A percentile compares a stretch with the other conserved stretches of the same genome.
Conservation (phyloP, 371 early-diverging fungal species). For the Mucor sp. region DNA sequence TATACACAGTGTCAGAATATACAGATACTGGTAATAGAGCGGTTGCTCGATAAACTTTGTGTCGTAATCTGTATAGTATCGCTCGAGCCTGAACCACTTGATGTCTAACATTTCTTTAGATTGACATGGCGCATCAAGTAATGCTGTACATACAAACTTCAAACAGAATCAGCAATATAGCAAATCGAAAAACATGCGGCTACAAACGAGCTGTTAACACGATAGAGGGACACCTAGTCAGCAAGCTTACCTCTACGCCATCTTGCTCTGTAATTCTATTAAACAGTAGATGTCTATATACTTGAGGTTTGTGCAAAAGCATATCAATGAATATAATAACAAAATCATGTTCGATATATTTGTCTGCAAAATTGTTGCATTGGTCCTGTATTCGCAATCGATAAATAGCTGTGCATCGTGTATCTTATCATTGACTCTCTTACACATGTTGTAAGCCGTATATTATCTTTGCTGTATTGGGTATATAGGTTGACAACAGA, state of each 20-base stretch:
- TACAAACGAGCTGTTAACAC: conserved; percentile 17
- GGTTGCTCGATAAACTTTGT: conserved; percentile 62
- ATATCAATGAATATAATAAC: conserved; percentile 93
- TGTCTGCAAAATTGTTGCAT: conserved; percentile 89
- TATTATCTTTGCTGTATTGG: conserved; percentile 89
- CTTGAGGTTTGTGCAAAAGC: conserved; percentile 89
- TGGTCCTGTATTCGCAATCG: conserved; percentile 42
- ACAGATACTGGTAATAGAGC: conserved; percentile 77
- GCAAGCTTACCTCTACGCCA: conserved; percentile 48
- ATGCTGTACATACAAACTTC: conserved; percentile 26
- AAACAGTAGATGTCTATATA: conserved; percentile 89
- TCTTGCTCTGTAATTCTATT: conserved; percentile 65
- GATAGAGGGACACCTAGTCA: neutral
- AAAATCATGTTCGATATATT: conserved; percentile 92
- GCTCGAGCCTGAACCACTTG: conserved; percentile 90
- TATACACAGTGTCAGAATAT: conserved; percentile 74
- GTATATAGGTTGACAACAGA: conserved; percentile 80
- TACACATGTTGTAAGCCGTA: conserved; percentile 87
- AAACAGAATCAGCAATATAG: conserved; percentile 6
- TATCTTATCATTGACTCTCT: conserved; percentile 6
- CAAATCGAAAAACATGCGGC: conserved; percentile 69
- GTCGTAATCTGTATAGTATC: conserved; percentile 54
- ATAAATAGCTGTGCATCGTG: neutral
- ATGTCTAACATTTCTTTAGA: conserved; percentile 53
- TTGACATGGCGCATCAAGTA: neutral